Conservation (phyloP, 306 rosid species). For the Gleditsia sinensis region DNA sequence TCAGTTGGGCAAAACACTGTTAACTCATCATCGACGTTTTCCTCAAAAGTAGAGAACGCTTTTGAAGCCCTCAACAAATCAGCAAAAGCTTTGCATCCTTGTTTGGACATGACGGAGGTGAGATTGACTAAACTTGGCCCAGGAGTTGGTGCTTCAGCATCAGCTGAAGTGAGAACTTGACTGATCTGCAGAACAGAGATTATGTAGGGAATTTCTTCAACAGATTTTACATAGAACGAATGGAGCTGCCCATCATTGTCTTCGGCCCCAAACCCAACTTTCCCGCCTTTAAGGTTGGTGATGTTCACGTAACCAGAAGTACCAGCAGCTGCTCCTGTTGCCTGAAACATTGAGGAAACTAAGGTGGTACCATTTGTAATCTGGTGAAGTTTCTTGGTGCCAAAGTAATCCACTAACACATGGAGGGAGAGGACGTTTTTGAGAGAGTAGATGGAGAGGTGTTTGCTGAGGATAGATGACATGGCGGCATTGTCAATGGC, state of each 20-base stretch:
- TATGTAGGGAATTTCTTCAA: constrained; percentile 64
- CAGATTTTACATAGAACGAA: constrained; percentile 67
- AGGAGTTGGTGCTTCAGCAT: constrained; percentile 88
- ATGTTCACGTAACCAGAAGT: constrained; percentile 89
- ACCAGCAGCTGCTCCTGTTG: constrained; percentile 75
- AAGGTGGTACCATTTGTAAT: constrained; percentile 70
- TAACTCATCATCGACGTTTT: constrained; percentile 68
- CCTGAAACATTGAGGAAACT: constrained; percentile 73
- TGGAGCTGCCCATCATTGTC: constrained; percentile 63
- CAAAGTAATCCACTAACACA: constrained; percentile 82
- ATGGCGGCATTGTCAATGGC: constrained; percentile 91
- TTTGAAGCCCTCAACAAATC: constrained; percentile 57
- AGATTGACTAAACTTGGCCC: constrained; percentile 67
- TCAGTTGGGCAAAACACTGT: constrained; percentile 92
- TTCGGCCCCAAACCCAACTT: constrained; percentile 77
- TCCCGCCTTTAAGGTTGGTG: constrained; percentile 76
- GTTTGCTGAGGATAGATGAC: constrained; percentile 65
- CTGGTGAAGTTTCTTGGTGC: constrained; percentile 86
- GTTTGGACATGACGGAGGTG: constrained; percentile 64
- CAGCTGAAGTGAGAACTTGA: constrained; percentile 70
- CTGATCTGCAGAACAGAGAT: constrained; percentile 81
- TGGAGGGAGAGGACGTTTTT: constrained; percentile 89
- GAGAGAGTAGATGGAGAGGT: constrained; percentile 58
- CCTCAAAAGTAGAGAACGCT: constrained; percentile 54
- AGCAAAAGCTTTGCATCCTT: constrained; percentile 85